These are phyloP conservation scores for Durio zibethinus DNA, from an alignment of 345 rosid species.

Conservation along the genomic window DNA sequence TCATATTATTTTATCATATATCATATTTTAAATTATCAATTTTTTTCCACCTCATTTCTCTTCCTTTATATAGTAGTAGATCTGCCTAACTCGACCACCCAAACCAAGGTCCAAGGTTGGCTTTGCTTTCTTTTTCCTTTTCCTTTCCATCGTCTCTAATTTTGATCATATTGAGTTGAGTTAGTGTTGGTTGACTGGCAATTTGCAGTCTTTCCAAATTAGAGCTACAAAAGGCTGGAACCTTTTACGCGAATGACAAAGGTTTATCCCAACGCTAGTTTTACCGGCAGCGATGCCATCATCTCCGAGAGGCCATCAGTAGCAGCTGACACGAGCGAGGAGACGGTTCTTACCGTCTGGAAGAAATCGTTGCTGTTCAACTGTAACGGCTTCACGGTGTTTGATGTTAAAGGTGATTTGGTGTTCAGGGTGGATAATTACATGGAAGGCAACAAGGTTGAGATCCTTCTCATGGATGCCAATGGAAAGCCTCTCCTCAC, in stretches of 20 bases:
- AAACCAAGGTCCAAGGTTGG: not conserved
- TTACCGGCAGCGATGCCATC: conserved; percentile 3
- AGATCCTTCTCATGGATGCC: conserved; percentile 89
- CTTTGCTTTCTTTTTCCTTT: not conserved
- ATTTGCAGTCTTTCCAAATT: not conserved
- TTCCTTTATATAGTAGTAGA: not conserved
- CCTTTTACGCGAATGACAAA: conserved; percentile 50
- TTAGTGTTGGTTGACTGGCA: not conserved
- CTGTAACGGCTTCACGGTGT: conserved; percentile 95
- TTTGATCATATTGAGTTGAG: not conserved
- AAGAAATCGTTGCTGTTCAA: conserved; percentile 87
- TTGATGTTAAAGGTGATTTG: conserved; percentile 65
- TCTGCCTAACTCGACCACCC: not conserved
- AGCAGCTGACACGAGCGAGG: not conserved
- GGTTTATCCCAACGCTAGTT: conserved; percentile 58
- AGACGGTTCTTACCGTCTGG: conserved; percentile 70
- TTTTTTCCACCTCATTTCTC: not conserved
- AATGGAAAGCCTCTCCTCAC: conserved; percentile 85
- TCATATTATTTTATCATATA: too few relatives aligned
- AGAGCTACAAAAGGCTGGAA: conserved; percentile 15
- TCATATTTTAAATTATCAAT: too few relatives aligned
- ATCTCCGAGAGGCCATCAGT: not conserved
- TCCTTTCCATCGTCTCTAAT: not conserved
- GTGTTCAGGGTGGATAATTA: conserved; percentile 86
- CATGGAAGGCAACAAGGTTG: conserved; percentile 47